phyloP scores from a whole-genome alignment of 352 stramenopile genomes.

The Achlya hypogyna region DNA sequence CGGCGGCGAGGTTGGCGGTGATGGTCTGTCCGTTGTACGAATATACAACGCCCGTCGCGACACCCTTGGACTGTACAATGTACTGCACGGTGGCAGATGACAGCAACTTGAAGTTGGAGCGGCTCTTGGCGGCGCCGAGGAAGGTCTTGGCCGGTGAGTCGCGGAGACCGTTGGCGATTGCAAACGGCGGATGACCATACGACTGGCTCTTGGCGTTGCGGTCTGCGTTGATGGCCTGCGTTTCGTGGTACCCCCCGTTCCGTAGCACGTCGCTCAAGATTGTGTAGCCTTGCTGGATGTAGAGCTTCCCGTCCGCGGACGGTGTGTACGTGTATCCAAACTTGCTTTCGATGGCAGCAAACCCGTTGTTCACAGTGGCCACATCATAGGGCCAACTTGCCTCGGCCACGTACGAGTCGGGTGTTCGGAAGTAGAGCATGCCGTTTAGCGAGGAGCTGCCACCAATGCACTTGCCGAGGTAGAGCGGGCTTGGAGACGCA shows the following conservation, averaged over 20 bases:
- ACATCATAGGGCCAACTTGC: conserved; percentile 44
- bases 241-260: conserved; percentile 31
- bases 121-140: conserved; percentile 31
- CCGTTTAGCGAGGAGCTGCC: conserved; percentile 78
- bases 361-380: conserved; percentile 49
- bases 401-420: conserved; percentile 37
- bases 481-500: conserved; percentile 30
- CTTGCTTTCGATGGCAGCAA: conserved; percentile 39
- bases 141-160: conserved; percentile 48
- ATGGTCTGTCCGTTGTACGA: conserved; percentile 22
- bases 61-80: conserved; percentile 35
- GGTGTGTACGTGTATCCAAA: conserved; percentile 39
- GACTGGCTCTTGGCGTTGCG: conserved; percentile 52
- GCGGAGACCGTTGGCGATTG: conserved; percentile 43
- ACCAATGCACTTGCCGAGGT: conserved; percentile 66
- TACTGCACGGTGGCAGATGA: conserved; percentile 40
- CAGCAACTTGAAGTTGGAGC: conserved; percentile 45
- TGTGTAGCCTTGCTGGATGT: conserved; percentile 43
- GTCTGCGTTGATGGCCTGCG: conserved; percentile 33
- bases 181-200: conserved; percentile 41
- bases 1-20: conserved; percentile 29
- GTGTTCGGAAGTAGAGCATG: conserved; percentile 69
- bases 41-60: conserved; percentile 41
- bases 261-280: conserved; percentile 34
- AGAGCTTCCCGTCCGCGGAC: conserved; percentile 37